Percentiles rank a stretch among this genome's conserved stretches.
These are phyloP conservation scores for Calonectria pseudoturangicola DNA, from an alignment of 2,329 filamentous ascomycete genomes.

Conservation along the genomic window DNA sequence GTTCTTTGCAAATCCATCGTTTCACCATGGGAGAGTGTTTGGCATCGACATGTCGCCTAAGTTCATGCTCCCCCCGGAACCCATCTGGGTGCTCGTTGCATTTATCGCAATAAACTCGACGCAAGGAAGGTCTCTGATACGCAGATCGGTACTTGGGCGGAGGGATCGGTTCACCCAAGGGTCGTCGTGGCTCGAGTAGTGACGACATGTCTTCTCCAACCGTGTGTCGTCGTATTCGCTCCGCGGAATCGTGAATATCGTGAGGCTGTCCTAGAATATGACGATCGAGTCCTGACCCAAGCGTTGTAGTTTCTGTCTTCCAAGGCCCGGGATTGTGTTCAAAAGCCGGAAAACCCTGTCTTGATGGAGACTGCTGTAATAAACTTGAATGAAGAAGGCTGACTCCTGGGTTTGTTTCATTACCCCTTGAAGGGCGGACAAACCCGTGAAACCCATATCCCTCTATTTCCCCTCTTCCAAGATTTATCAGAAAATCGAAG, in stretches of 20 bases:
- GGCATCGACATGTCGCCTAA: slow-evolving; percentile 79
- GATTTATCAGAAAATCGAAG: slow-evolving; percentile 69
- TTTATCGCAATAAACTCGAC: slow-evolving; percentile 84
- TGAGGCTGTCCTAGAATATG: slow-evolving; percentile 41
- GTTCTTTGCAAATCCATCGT: slow-evolving; percentile 74
- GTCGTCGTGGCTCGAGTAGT: slow-evolving; percentile 51
- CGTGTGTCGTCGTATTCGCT: slow-evolving; percentile 50
- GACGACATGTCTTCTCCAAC: slow-evolving; percentile 51
- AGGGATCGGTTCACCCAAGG: slow-evolving; percentile 65
- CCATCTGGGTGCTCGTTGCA: slow-evolving; percentile 90
- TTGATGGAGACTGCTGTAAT: slow-evolving; percentile 37
- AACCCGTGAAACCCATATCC: slow-evolving; percentile 59
- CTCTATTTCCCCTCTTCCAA: slow-evolving; percentile 67
- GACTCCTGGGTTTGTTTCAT: slow-evolving; percentile 33
- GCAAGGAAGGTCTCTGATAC: slow-evolving; percentile 75
- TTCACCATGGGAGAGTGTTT: slow-evolving; percentile 74
- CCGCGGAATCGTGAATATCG: slow-evolving; percentile 41
- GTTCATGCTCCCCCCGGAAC: slow-evolving; percentile 93
- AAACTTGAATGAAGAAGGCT: slow-evolving; percentile 40
- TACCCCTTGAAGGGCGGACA: slow-evolving; percentile 51
- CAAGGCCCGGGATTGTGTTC: slow-evolving; percentile 36
- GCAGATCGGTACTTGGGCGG: slow-evolving; percentile 61
- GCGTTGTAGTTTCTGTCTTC: slow-evolving; percentile 43
- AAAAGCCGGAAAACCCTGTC: slow-evolving; percentile 42
- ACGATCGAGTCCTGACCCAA: slow-evolving; percentile 43